These are phyloP conservation scores for Alnus glutinosa DNA, from an alignment of 306 rosid genomes.

Conservation along the genomic window DNA sequence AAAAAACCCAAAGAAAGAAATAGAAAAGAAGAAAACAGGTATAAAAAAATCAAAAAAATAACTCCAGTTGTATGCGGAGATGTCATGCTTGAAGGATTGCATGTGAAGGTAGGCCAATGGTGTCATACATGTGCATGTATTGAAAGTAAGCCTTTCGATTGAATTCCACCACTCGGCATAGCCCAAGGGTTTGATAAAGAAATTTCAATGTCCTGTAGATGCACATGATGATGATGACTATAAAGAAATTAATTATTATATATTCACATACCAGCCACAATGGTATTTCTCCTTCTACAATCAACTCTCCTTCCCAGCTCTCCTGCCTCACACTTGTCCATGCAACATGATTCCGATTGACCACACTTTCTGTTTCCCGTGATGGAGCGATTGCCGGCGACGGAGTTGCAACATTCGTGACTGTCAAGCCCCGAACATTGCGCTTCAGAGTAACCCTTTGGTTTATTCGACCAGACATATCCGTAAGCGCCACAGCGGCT, in stretches of 20 bases:
- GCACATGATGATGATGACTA: too few relatives aligned
- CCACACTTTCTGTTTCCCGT: slow-evolving; percentile 17
- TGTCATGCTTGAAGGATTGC: background rate
- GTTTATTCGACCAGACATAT: slow-evolving; percentile 5
- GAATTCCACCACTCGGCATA: too few relatives aligned
- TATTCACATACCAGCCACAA: slow-evolving; percentile 65
- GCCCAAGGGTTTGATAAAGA: too few relatives aligned
- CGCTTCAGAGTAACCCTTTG: slow-evolving; percentile 13
- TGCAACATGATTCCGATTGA: slow-evolving; percentile 59
- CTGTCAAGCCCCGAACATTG: slow-evolving; percentile 29
- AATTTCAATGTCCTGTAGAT: too few relatives aligned
- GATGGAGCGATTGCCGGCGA: slow-evolving; percentile 37
- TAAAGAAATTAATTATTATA: background rate
- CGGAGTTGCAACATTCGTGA: slow-evolving; percentile 53
- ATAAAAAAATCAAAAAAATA: background rate
- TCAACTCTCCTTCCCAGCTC: slow-evolving; percentile 87
- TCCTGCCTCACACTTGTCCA: slow-evolving; percentile 92
- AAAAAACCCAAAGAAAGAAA: too few relatives aligned
- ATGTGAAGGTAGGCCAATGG: too few relatives aligned
- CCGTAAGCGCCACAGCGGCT: slow-evolving; percentile 26
- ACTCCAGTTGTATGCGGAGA: background rate
- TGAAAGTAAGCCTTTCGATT: too few relatives aligned
- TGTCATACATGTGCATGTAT: too few relatives aligned
- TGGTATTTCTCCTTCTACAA: slow-evolving; percentile 75
- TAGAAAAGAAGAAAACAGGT: too few relatives aligned